Base-by-base conservation (phyloP, 495 filamentous ascomycete genomes). In the Filosporella fistucella region DNA sequence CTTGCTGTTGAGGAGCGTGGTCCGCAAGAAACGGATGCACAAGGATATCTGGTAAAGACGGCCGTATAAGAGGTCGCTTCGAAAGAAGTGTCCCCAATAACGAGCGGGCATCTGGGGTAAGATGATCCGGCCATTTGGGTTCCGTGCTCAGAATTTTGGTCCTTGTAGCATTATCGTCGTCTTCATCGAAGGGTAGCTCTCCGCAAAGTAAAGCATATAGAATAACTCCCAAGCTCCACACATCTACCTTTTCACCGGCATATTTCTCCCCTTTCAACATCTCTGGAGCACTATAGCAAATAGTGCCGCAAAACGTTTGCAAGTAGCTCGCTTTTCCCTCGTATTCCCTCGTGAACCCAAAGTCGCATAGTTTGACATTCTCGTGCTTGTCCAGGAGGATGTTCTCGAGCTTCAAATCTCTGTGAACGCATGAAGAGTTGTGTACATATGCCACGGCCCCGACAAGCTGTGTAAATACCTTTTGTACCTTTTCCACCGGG, bases 181-280 rank as follows among this genome's bases (percentile, higher is more conserved):
- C 93, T 44, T 98, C 93, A 58, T 98, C 93, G 59, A 91, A 98
- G 5, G 93, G 93, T 17, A 98, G 75, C 65, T 97, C 94, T 32
- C 93, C 93, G 33, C 84, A 86, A 39, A 98, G 71, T 25, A 98
- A 72, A 29, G 93, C 91, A 65, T 94, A 97, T 17, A 98, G 76
- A 52, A 98, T 98, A 39, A 97, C 89, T 0, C 93, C 93, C 57
- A 98, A 66, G 63, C 93, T 97, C 93, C 93, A 98, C 5, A 97
- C 88, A 62, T 98, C 93, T 45, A 98, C 93, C 64, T 94, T 95
- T 68, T 96, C 91, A 1, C 89, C 91, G 0, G 89, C 91, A 61
- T 98, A 98, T 62, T 94, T 97, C 66, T 98, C 93, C 29, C 90
- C 94, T 62, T 93, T 95, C 26, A 98, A 76, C 93, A 98, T 97